phyloP scores from a whole-genome alignment of 2,329 filamentous ascomycete genomes.

The Ophiosphaerella herpotricha region DNA sequence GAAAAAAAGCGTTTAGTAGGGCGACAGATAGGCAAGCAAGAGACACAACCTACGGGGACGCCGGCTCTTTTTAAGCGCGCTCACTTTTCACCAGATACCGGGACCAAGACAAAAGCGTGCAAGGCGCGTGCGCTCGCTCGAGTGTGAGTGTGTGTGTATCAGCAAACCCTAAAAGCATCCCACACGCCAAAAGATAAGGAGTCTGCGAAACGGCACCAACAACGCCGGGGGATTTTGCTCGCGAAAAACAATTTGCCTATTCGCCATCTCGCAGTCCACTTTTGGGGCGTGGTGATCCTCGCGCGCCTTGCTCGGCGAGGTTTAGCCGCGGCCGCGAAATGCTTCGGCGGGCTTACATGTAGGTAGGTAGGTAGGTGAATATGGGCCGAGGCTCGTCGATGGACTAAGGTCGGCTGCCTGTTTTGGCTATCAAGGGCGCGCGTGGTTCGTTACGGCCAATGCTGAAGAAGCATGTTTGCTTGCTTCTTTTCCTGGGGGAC shows the following conservation, averaged over 20 bases:
- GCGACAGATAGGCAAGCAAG: no score
- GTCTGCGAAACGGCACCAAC: conserved; percentile 20
- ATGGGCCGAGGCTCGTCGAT: neutral
- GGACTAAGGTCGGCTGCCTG: no score
- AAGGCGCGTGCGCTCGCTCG: no score
- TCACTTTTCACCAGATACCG: conserved; percentile 3
- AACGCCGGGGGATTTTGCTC: neutral
- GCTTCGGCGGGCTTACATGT: no score
- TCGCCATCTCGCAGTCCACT: no score
- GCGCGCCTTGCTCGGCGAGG: no score
- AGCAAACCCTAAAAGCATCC: conserved; percentile 26
- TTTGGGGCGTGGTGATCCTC: no score
- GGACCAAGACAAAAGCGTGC: no score
- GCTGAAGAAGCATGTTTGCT: conserved; percentile 1
- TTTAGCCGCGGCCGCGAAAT: no score
- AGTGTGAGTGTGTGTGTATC: neutral
- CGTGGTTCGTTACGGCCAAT: neutral
- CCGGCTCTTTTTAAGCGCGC: conserved; percentile 12
- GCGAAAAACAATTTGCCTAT: neutral
- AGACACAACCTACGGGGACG: no score
- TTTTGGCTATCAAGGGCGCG: no score
- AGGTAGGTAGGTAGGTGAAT: neutral
- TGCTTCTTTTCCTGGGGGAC: neutral
- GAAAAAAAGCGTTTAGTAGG: no score
- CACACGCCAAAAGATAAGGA: conserved; percentile 40